phyloP scores from a whole-genome alignment of 164 flowering plant species.

The Liriodendron chinense region DNA sequence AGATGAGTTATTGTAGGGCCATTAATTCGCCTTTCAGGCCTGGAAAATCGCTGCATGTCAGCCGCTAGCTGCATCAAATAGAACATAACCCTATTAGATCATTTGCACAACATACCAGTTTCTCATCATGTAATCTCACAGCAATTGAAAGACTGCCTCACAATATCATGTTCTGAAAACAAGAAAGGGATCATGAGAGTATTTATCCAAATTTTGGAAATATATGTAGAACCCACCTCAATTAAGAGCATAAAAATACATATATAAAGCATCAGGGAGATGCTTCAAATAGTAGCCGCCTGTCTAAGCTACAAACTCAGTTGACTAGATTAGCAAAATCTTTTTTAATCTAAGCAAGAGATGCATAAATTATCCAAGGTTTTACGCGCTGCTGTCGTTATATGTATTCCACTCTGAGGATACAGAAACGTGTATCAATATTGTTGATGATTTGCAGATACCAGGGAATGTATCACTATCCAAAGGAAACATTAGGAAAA shows the following conservation, averaged over 20 bases:
- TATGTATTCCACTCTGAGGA: too few species aligned
- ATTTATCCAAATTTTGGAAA: not conserved
- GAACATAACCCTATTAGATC: not conserved
- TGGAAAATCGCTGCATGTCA: constrained; percentile 98
- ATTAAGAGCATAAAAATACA: not conserved
- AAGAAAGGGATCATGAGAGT: not conserved
- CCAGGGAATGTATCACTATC: too few species aligned
- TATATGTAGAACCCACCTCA: not conserved
- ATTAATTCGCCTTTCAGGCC: constrained; percentile 95
- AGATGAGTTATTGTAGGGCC: constrained; percentile 96
- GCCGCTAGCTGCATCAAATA: constrained; percentile 73
- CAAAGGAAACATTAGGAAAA: too few species aligned
- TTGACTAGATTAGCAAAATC: not conserved
- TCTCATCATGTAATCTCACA: not conserved
- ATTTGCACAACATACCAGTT: constrained; percentile 6
- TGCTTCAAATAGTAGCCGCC: not conserved
- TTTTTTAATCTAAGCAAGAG: not conserved
- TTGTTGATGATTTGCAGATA: too few species aligned
- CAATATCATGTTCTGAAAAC: not conserved
- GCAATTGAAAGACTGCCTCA: not conserved
- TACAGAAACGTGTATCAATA: too few species aligned
- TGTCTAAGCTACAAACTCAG: not conserved
- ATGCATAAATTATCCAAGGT: too few species aligned
- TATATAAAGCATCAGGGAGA: too few species aligned
- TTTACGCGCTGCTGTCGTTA: too few species aligned